Percentiles rank a stretch among this genome's conserved stretches.
Evolutionary conservation across 495 filamentous ascomycete species (phyloP).

Genomic region (Tuber magnatum): DNA sequence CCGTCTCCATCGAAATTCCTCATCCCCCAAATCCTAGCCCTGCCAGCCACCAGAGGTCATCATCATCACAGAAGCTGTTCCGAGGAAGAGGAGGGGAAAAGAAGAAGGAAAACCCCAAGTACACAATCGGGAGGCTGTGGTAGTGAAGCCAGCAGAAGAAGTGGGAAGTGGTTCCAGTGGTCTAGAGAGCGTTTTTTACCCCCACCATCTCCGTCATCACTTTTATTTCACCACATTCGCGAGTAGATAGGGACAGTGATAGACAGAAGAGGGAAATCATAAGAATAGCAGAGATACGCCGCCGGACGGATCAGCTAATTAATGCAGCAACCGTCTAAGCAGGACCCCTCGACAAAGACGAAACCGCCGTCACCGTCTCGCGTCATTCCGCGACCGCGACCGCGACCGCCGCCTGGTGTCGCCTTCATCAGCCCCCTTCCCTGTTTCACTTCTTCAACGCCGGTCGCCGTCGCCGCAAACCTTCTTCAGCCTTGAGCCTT

Average conservation of each 20-base stretch:
- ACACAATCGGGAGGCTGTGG: conserved; percentile 2
- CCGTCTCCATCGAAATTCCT: conserved; percentile 28
- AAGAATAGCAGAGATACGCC: conserved; percentile 30
- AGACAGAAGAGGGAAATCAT: conserved; percentile 11
- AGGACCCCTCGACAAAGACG: conserved; percentile 35
- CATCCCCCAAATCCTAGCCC: conserved; percentile 22
- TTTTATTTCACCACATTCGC: neutral
- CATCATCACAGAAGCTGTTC: conserved; percentile 20
- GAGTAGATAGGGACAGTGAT: conserved; percentile 15
- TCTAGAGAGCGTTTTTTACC: neutral
- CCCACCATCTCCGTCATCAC: conserved; percentile 2
- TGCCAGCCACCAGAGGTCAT: neutral
- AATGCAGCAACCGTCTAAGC: conserved; percentile 39
- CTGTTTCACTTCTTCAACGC: neutral
- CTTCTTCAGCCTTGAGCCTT: conserved; percentile 33
- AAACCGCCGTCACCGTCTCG: conserved; percentile 36
- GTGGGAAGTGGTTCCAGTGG: conserved; percentile 16
- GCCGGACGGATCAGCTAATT: conserved; percentile 38
- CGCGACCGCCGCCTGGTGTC: conserved; percentile 24
- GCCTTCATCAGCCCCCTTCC: conserved; percentile 15
- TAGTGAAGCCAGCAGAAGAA: conserved; percentile 18
- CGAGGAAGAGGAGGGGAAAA: conserved; percentile 14
- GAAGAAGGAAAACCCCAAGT: neutral
- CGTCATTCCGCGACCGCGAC: conserved; percentile 22
- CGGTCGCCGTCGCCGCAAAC: conserved; percentile 19